Percentiles rank a stretch among this genome's conserved stretches.
phyloP scores from a whole-genome alignment of 306 rosid species.

The Styphnolobium japonicum region DNA sequence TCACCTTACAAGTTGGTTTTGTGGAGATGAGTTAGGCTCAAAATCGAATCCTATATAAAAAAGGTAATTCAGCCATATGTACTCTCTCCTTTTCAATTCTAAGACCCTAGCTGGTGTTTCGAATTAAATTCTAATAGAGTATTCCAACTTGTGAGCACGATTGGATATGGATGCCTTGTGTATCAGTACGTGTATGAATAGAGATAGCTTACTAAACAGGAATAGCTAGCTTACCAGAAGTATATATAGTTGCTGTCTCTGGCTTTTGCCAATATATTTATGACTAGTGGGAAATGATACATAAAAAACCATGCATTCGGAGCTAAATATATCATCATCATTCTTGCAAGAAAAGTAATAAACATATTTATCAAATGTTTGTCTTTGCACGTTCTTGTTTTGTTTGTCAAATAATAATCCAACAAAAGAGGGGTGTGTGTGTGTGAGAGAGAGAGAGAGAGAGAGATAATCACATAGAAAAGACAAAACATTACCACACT shows the following conservation, averaged over 20 bases:
- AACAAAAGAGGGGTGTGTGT: too few species aligned
- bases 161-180: constrained; percentile 22
- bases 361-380: background rate
- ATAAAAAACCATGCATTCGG: background rate
- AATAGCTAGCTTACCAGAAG: background rate
- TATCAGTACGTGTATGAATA: too few species aligned
- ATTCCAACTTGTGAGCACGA: constrained; percentile 21
- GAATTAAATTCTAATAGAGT: background rate
- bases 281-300: background rate
- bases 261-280: background rate
- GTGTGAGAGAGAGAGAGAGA: background rate
- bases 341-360: constrained; percentile 49
- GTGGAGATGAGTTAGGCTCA: too few species aligned
- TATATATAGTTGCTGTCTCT: background rate
- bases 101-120: background rate
- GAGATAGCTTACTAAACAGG: background rate
- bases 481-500: constrained; percentile 4
- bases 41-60: too few species aligned
- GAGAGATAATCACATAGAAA: background rate
- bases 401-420: constrained; percentile 15
- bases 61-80: background rate
- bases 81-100: background rate
- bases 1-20: too few species aligned
- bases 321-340: background rate
- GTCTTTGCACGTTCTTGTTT: constrained; percentile 35